Evolutionary conservation across 2,329 filamentous ascomycete species (phyloP).

Genomic region (Penicillium sp.): DNA sequence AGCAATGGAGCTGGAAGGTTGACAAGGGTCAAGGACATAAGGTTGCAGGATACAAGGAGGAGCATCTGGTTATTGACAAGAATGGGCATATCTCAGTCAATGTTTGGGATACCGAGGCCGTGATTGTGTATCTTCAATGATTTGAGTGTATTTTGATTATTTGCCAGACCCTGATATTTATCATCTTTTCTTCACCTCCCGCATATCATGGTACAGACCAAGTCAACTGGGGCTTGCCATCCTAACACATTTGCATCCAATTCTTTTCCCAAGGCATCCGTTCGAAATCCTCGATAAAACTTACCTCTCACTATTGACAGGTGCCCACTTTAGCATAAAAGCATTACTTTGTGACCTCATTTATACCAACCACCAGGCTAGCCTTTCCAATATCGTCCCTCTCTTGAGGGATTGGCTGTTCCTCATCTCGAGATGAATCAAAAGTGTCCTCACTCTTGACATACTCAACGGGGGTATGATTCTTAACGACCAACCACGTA

Average conservation of each 20-base stretch:
- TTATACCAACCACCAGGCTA: not conserved
- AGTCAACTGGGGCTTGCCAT: not conserved
- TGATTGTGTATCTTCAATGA: not conserved
- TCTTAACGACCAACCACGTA: constrained; percentile 31
- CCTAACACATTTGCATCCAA: not conserved
- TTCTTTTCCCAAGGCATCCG: no score
- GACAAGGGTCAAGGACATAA: constrained; percentile 14
- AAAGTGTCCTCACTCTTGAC: not conserved
- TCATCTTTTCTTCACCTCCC: not conserved
- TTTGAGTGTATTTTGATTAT: not conserved
- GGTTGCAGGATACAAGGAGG: not conserved
- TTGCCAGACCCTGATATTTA: not conserved
- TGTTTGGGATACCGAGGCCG: not conserved
- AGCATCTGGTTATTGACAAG: not conserved
- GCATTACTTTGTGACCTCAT: not conserved
- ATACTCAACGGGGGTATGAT: constrained; percentile 25
- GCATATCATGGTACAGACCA: no score
- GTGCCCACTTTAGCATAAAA: not conserved
- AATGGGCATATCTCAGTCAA: not conserved
- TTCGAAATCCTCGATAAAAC: no score
- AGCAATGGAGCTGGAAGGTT: constrained; percentile 25
- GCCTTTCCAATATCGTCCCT: not conserved
- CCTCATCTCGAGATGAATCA: not conserved
- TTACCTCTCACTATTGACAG: not conserved
- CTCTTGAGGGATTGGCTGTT: not conserved